A percentile compares a stretch with the other conserved stretches of the same genome.
phyloP scores from a whole-genome alignment of 495 filamentous ascomycete species.

The Aspergillus steynii region DNA sequence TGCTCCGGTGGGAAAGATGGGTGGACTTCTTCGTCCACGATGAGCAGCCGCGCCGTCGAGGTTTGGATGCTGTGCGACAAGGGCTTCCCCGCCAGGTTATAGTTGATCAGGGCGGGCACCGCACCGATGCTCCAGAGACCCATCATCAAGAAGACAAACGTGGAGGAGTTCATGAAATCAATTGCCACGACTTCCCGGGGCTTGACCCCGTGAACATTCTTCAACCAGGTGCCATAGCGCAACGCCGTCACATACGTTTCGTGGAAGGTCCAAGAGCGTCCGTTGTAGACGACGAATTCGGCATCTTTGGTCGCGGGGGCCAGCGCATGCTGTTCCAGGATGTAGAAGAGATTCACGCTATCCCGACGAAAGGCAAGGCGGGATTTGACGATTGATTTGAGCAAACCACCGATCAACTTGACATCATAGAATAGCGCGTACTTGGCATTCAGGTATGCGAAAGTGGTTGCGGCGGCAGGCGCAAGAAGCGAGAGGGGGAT shows the following conservation, averaged over 20 bases:
- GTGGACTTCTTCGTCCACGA: conserved; percentile 75
- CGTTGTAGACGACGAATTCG: conserved; percentile 72
- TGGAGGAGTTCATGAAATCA: conserved; percentile 83
- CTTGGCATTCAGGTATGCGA: conserved; percentile 82
- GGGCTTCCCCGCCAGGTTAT: conserved; percentile 76
- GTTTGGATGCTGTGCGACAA: conserved; percentile 77
- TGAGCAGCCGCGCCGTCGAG: conserved; percentile 65
- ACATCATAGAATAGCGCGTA: conserved; percentile 67
- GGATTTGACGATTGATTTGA: conserved; percentile 43
- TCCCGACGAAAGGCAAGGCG: conserved; percentile 53
- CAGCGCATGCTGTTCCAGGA: conserved; percentile 68
- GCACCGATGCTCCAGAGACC: conserved; percentile 90
- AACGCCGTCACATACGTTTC: conserved; percentile 73
- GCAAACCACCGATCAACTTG: conserved; percentile 49
- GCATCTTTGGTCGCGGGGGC: conserved; percentile 54
- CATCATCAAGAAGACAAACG: conserved; percentile 80
- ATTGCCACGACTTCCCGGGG: conserved; percentile 83
- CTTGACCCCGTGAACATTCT: conserved; percentile 65
- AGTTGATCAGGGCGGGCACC: conserved; percentile 91
- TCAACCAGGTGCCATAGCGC: conserved; percentile 82
- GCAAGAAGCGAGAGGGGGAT: conserved; percentile 52
- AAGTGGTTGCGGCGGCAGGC: conserved; percentile 65
- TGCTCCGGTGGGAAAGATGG: conserved; percentile 49
- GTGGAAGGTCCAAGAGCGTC: conserved; percentile 75
- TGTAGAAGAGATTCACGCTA: conserved; percentile 75